phyloP scores from a whole-genome alignment of 768 basidiomycete species.

The Boletus rufocinnamomeus region DNA sequence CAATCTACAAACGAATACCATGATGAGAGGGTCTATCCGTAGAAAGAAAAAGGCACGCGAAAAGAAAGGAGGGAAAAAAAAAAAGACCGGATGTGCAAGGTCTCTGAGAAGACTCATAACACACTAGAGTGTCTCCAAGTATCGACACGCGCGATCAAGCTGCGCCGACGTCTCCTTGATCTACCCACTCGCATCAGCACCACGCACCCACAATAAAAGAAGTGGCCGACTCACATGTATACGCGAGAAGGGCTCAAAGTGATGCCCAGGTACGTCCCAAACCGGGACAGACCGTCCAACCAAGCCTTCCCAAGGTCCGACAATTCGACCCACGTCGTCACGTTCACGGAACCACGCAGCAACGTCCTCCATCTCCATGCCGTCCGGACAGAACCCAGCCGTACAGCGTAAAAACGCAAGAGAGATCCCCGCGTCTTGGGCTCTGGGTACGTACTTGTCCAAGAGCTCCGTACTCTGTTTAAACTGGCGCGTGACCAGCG shows the following conservation, averaged over 20 bases:
- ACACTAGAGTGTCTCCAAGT: slow-evolving; percentile 8
- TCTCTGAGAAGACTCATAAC: background rate
- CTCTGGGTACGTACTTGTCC: slow-evolving; percentile 43
- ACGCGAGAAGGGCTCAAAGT: slow-evolving; percentile 58
- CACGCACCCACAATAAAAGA: background rate
- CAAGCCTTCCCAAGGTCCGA: slow-evolving; percentile 50
- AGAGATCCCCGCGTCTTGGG: slow-evolving; percentile 30
- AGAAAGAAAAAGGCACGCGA: background rate
- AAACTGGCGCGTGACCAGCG: slow-evolving; percentile 51
- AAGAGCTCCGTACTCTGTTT: slow-evolving; percentile 50
- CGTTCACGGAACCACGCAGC: slow-evolving; percentile 58
- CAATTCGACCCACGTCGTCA: slow-evolving; percentile 32
- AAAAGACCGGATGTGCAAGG: background rate
- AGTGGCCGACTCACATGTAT: slow-evolving; percentile 44
- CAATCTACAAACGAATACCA: background rate
- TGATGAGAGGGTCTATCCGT: background rate
- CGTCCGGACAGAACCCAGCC: slow-evolving; percentile 43
- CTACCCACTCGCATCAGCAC: slow-evolving; percentile 11
- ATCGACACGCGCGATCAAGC: slow-evolving; percentile 22
- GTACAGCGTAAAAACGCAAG: slow-evolving; percentile 56
- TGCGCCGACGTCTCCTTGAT: slow-evolving; percentile 27
- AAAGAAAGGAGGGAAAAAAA: background rate
- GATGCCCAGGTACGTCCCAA: slow-evolving; percentile 64
- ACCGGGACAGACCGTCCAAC: slow-evolving; percentile 41
- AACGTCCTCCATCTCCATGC: slow-evolving; percentile 35